Evolutionary conservation across 2,329 filamentous ascomycete species (phyloP).

Genomic region (Penicillium fuscoglaucum): DNA sequence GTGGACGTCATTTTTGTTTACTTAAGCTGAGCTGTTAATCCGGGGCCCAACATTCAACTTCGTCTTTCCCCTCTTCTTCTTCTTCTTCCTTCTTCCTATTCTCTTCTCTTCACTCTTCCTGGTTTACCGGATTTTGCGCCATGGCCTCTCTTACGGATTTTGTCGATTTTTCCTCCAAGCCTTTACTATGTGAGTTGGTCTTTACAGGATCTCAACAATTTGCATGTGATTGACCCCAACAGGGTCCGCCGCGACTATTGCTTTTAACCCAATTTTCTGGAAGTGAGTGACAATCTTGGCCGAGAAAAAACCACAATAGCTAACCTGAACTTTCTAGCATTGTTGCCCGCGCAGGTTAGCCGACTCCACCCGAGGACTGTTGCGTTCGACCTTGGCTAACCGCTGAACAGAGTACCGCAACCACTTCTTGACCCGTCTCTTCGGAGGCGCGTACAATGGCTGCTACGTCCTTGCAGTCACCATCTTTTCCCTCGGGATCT

Average conservation of each 20-base stretch:
- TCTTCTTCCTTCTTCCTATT: constrained; percentile 5
- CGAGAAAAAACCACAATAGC: constrained; percentile 9
- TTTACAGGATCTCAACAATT: constrained; percentile 20
- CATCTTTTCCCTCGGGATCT: constrained; percentile 88
- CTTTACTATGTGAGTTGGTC: constrained; percentile 62
- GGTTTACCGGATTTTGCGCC: constrained; percentile 1
- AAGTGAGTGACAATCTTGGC: constrained; percentile 66
- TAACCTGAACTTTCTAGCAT: constrained; percentile 56
- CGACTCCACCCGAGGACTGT: constrained; percentile 15
- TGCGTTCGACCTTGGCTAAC: constrained; percentile 14
- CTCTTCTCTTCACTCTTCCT: constrained; percentile 7
- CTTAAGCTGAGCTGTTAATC: constrained; percentile 24
- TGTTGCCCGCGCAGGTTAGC: constrained; percentile 74
- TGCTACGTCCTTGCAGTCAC: constrained; percentile 86
- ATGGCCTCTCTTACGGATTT: constrained; percentile 42
- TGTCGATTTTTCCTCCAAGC: constrained; percentile 67
- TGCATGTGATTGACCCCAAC: constrained; percentile 32
- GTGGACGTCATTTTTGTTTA: constrained; percentile 28
- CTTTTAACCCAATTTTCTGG: constrained; percentile 99
- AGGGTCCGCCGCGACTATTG: constrained; percentile 81
- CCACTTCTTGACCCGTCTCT: constrained; percentile 83
- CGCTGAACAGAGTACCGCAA: constrained; percentile 76
- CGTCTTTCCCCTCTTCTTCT: constrained; percentile 12
- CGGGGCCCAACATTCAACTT: constrained; percentile 6
- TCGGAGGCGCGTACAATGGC: constrained; percentile 73